Evolutionary conservation across 169 alveolate genomes (phyloP), one percentile per base, ranked within the genome.

Genomic region (Theileria annulata): DNA sequence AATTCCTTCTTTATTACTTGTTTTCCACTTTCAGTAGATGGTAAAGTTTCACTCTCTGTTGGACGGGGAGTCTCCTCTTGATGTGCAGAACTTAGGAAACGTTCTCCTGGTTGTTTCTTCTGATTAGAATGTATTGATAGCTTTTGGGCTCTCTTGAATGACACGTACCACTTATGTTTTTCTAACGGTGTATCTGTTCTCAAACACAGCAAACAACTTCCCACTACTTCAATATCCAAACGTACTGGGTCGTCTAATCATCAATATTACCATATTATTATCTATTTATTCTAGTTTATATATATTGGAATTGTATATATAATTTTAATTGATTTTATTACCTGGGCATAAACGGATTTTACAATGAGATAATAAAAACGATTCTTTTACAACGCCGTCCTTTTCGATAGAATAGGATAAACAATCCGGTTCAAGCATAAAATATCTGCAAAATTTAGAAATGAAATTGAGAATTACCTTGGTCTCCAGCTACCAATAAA

Each of bases 401-500:
- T 90, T 90, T 63, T 90, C 94, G 12, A 87, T 48, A 5, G 94
- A 90, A 69, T 90, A 90, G 69, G 85, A 78, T 62, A 90, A 75
- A 54, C 86, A 85, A 13, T 94, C 96, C 66, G 92, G 91, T 73
- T 92, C 93, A 54, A 93, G 86, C 74, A 85, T 89, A 68, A 93
- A 93, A 75, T 93, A 93, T 48, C 89, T 82, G 69, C 27, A 75
- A 15, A 15, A 0, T 21, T 48, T 10, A n/a, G 27, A 21, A 5
- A 12, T 6, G 19, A 27, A 3, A 15, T 25, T 17, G 59, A 4
- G 27, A 23, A 75, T 21, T 30, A 80, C 77, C 96, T 76, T 17
- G 94, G 96, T 42, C 94, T 79, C 94, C 95, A 93, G 64, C 93
- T 92, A 8, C 95, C 95, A 25, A 93, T 88, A 67, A 93, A 87